A percentile compares a stretch with the other conserved stretches of the same genome.
Evolutionary conservation across 2,329 filamentous ascomycete species (phyloP).

Genomic region (Penicillium brasilianum): DNA sequence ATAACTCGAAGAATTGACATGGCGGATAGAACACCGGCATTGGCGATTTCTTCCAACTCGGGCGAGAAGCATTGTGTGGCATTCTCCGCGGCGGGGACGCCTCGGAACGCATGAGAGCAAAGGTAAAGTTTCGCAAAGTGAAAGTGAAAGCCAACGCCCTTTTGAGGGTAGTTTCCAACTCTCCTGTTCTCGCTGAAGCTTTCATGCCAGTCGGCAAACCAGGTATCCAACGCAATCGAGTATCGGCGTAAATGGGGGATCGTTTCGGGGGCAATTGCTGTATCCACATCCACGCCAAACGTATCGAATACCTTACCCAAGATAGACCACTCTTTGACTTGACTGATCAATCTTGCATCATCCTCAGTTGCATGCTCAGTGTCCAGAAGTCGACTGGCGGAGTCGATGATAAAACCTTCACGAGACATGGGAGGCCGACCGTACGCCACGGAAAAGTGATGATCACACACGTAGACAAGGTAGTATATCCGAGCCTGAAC

Average conservation of each 20-base stretch:
- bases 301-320: conserved; percentile 40
- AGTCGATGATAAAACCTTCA: conserved; percentile 39
- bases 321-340: conserved; percentile 42
- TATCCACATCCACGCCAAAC: conserved; percentile 40
- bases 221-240: conserved; percentile 19
- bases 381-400: conserved; percentile 34
- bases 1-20: conserved; percentile 43
- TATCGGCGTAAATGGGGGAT: conserved; percentile 24
- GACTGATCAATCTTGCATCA: conserved; percentile 41
- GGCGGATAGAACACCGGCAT: conserved; percentile 43
- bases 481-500: conserved; percentile 39
- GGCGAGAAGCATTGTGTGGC: conserved; percentile 6
- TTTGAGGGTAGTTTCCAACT: conserved; percentile 52
- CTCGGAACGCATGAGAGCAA: conserved; percentile 52
- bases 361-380: conserved; percentile 39
- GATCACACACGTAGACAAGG: conserved; percentile 45
- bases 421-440: conserved; percentile 43
- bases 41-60: conserved; percentile 44
- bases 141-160: conserved; percentile 52
- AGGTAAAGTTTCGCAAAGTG: conserved; percentile 55
- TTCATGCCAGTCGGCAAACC: conserved; percentile 28
- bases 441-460: conserved; percentile 46
- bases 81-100: conserved; percentile 22
- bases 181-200: conserved; percentile 5
- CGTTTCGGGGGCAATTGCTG: conserved; percentile 20